phyloP scores from a whole-genome alignment of 768 basidiomycete species.

The Peribolospora baueri region DNA sequence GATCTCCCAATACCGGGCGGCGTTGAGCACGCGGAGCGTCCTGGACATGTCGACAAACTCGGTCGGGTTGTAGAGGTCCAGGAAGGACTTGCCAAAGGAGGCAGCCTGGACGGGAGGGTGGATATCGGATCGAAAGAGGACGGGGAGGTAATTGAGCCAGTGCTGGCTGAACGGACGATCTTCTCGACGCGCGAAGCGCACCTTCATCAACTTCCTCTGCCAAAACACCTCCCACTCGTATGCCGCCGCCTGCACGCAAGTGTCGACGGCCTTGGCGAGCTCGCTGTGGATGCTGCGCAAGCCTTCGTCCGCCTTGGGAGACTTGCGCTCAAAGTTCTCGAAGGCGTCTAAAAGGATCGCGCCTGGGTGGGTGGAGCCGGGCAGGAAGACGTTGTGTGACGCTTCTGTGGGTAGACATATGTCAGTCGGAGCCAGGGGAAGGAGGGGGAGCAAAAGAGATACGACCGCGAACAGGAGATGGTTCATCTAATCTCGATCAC shows the following conservation, averaged over 20 bases:
- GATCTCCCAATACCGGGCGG: constrained; percentile 69
- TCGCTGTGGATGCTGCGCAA: constrained; percentile 71
- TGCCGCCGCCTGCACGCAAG: constrained; percentile 80
- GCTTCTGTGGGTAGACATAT: constrained; percentile 29
- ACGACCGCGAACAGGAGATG: not conserved
- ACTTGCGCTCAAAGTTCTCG: constrained; percentile 57
- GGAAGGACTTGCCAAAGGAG: constrained; percentile 77
- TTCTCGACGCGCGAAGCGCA: constrained; percentile 16
- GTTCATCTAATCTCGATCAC: not conserved
- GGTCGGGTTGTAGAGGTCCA: constrained; percentile 75
- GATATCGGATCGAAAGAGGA: not conserved
- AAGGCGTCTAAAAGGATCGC: constrained; percentile 83
- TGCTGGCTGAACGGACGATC: not conserved
- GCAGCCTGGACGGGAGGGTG: constrained; percentile 39
- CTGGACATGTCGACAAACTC: constrained; percentile 86
- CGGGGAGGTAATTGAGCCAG: not conserved
- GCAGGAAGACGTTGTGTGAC: constrained; percentile 58
- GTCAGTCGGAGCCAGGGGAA: not conserved
- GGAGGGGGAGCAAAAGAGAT: not conserved
- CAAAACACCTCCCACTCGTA: constrained; percentile 73
- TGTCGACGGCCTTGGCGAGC: constrained; percentile 61
- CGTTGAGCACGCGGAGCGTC: constrained; percentile 76
- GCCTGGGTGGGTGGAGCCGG: constrained; percentile 73
- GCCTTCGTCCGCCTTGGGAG: constrained; percentile 79
- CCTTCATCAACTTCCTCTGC: constrained; percentile 67